Evolutionary conservation across 768 basidiomycete genomes (phyloP).

Genomic region (Lactarius sp.): DNA sequence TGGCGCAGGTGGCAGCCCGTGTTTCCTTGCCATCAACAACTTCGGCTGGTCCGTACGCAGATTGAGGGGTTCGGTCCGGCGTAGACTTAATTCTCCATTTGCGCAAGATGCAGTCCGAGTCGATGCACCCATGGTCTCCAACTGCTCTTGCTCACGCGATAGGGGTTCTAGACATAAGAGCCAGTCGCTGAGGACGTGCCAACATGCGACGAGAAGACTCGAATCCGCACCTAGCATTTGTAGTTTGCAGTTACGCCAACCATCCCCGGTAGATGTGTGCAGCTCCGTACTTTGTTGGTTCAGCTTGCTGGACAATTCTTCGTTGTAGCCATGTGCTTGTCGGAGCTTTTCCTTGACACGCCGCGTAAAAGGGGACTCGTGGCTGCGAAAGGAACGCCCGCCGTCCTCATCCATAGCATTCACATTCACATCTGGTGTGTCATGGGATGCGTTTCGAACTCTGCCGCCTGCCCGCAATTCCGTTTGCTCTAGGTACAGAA

Average conservation of each 20-base stretch:
- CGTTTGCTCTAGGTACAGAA: background rate
- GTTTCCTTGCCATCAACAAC: constrained; percentile 5
- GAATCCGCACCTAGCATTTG: background rate
- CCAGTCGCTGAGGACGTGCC: background rate
- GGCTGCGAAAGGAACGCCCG: constrained; percentile 22
- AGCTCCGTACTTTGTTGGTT: background rate
- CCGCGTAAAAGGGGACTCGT: constrained; percentile 38
- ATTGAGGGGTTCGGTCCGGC: background rate
- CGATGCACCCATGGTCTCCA: background rate
- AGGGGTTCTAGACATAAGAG: background rate
- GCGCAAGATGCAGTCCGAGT: background rate
- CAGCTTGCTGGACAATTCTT: background rate
- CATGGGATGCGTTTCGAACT: background rate
- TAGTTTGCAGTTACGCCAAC: background rate
- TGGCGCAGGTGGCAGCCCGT: background rate
- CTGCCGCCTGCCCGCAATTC: background rate
- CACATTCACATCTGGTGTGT: background rate
- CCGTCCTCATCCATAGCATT: background rate
- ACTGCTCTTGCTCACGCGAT: background rate
- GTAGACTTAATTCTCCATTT: background rate
- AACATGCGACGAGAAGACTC: background rate
- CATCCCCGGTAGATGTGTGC: background rate
- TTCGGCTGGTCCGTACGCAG: background rate
- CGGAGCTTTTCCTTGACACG: constrained; percentile 42
- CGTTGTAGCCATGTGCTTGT: background rate